Conservation (phyloP, 2,329 filamentous ascomycete genomes). For the Cadophora sp. region DNA sequence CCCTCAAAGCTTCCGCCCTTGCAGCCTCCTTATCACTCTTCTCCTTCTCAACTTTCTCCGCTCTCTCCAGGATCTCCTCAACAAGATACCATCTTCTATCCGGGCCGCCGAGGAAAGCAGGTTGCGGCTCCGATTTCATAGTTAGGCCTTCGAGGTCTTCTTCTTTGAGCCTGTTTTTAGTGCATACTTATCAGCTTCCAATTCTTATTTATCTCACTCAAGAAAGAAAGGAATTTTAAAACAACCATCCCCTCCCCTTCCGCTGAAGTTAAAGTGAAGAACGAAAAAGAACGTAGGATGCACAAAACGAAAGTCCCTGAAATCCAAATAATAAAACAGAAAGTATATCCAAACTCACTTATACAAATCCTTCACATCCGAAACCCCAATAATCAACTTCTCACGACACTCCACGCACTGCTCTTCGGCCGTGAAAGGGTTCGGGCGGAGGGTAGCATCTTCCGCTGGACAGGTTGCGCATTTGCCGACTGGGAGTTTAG, state of each 20-base stretch:
- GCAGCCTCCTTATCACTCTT: conserved; percentile 22
- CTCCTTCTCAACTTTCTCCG: conserved; percentile 6
- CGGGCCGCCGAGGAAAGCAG: conserved; percentile 23
- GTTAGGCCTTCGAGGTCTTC: conserved; percentile 20
- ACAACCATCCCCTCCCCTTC: neutral
- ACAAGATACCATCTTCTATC: conserved; percentile 28
- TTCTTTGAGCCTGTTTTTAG: conserved; percentile 22
- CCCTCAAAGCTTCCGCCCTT: conserved; percentile 8
- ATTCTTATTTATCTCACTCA: too few species aligned
- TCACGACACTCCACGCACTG: conserved; percentile 27
- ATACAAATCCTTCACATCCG: conserved; percentile 13
- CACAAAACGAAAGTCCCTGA: neutral
- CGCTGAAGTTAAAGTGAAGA: too few species aligned
- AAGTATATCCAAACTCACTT: neutral
- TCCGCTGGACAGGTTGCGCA: conserved; percentile 25
- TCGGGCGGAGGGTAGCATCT: conserved; percentile 23
- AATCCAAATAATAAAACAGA: neutral
- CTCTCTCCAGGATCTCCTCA: conserved; percentile 21
- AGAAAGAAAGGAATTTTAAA: too few species aligned
- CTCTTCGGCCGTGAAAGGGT: conserved; percentile 26
- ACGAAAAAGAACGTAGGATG: too few species aligned
- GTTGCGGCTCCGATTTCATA: conserved; percentile 21
- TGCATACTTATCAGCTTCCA: neutral
- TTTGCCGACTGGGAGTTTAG: conserved; percentile 14
- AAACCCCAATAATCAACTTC: conserved; percentile 22